These are phyloP conservation scores for Fusarium avenaceum DNA, from an alignment of 2,329 filamentous ascomycete genomes.

Conservation along the genomic window DNA sequence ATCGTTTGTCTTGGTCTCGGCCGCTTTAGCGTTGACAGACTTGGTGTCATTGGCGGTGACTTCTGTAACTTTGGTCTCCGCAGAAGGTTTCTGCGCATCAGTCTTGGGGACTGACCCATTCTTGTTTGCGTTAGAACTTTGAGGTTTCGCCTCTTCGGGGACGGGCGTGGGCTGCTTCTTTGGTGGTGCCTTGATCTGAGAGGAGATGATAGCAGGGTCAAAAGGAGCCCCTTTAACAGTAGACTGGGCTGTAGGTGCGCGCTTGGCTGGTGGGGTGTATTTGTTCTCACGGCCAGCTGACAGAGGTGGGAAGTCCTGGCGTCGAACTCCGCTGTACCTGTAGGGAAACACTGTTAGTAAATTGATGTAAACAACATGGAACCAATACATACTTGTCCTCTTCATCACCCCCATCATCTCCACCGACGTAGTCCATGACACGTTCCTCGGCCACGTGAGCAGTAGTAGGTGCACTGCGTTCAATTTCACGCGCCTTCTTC, in stretches of 20 bases:
- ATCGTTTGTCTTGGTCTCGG: constrained; percentile 50
- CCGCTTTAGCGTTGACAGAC: constrained; percentile 52
- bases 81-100: constrained; percentile 46
- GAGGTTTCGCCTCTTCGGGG: constrained; percentile 47
- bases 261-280: constrained; percentile 91
- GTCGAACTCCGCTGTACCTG: constrained; percentile 92
- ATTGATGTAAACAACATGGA: background rate
- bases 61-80: constrained; percentile 50
- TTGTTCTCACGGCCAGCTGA: constrained; percentile 68
- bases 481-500: constrained; percentile 89
- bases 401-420: constrained; percentile 77
- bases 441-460: constrained; percentile 92
- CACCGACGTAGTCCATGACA: constrained; percentile 75
- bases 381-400: constrained; percentile 81
- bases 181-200: constrained; percentile 72
- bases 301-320: constrained; percentile 79
- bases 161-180: constrained; percentile 54
- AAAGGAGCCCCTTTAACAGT: constrained; percentile 82
- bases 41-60: constrained; percentile 49
- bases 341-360: constrained; percentile 39
- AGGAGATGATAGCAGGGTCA: constrained; percentile 91
- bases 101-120: constrained; percentile 50
- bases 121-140: constrained; percentile 48
- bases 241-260: constrained; percentile 80
- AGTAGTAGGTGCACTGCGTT: constrained; percentile 79